phyloP scores from a whole-genome alignment of 2,329 filamentous ascomycete species.

The Dactylellina cionopaga region DNA sequence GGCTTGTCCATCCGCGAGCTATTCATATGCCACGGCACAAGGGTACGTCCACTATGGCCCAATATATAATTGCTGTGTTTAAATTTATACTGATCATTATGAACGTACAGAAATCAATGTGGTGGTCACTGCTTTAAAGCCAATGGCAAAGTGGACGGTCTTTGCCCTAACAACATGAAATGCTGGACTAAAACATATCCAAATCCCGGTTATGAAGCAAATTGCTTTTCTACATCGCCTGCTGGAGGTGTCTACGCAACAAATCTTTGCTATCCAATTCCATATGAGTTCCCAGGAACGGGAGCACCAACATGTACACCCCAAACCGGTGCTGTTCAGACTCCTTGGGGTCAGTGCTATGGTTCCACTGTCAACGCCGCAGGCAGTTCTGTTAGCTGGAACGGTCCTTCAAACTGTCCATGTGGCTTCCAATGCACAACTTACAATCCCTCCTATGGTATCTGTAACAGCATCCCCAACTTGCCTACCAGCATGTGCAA shows the following conservation, averaged over 20 bases:
- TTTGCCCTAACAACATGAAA: slow-evolving; percentile 41
- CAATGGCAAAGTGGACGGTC: slow-evolving; percentile 40
- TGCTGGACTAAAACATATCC: slow-evolving; percentile 41
- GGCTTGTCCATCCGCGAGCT: slow-evolving; percentile 26
- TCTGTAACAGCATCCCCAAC: slow-evolving; percentile 28
- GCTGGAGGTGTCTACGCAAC: slow-evolving; percentile 11
- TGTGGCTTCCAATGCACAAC: slow-evolving; percentile 32
- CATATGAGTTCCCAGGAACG: slow-evolving; percentile 32
- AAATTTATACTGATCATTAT: not conserved
- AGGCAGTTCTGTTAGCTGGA: slow-evolving; percentile 25
- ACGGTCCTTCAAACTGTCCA: slow-evolving; percentile 41
- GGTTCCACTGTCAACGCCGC: slow-evolving; percentile 40
- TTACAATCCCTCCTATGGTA: slow-evolving; percentile 44
- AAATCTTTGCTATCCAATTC: slow-evolving; percentile 48
- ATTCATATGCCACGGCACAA: slow-evolving; percentile 33
- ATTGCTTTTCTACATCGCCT: slow-evolving; percentile 32
- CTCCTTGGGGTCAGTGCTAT: slow-evolving; percentile 39
- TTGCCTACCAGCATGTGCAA: slow-evolving; percentile 30
- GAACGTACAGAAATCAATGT: slow-evolving; percentile 17
- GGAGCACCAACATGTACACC: slow-evolving; percentile 39
- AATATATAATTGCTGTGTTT: not conserved
- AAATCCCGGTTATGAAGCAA: slow-evolving; percentile 43
- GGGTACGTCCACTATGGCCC: slow-evolving; percentile 18
- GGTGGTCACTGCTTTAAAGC: slow-evolving; percentile 48
- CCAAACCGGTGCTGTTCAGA: slow-evolving; percentile 29